Base-by-base conservation (phyloP, 257 asterid genomes). In the Przewalskia tangutica region DNA sequence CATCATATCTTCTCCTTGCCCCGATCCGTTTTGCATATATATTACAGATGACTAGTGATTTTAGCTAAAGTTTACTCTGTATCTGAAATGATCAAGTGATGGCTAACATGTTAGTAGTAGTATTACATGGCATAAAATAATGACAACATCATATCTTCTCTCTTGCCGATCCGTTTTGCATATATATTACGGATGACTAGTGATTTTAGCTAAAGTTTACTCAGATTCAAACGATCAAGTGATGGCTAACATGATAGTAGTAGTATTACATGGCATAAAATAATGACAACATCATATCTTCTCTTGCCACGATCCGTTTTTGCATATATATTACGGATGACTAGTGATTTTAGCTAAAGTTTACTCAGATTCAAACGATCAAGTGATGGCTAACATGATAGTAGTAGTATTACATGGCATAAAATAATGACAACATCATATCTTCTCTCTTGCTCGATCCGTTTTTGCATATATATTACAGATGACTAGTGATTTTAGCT, bases 321-420 rank as follows among this genome's bases (percentile, higher is more conserved):
- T 56, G 63, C 11, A 16, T 5, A 56, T 55, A 53, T 4, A 18
- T 59, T 59, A 59, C 14, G 20, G n/a, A 53, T 54, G 42, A 62
- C 40, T 12, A 5, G n/a, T 4, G 44, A 5, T 32, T 68, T 80
- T 34, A 46, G 54, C 64, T 81, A 81, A 80, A 81, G 65, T 64
- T 85, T 95, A 80, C 99, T 90, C 50, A n/a, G n/a, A n/a, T n/a
- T n/a, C n/a, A n/a, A n/a, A n/a, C n/a, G 42, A 38, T 38, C 42
- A 5, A 38, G 42, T 38, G 42, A 38, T 38, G 42, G 42, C 42
- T 38, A 38, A 38, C 42, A 38, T 38, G 42, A 38, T 38, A 38
- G 42, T 38, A 38, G 42, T 38, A 55, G 0, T 56, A 17, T 6
- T 56, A 17, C 63, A 56, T 56, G 42, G 63, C 27, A 56, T 8